Conservation (phyloP, 2,329 filamentous ascomycete species). For the Tolypocladium sp. region DNA sequence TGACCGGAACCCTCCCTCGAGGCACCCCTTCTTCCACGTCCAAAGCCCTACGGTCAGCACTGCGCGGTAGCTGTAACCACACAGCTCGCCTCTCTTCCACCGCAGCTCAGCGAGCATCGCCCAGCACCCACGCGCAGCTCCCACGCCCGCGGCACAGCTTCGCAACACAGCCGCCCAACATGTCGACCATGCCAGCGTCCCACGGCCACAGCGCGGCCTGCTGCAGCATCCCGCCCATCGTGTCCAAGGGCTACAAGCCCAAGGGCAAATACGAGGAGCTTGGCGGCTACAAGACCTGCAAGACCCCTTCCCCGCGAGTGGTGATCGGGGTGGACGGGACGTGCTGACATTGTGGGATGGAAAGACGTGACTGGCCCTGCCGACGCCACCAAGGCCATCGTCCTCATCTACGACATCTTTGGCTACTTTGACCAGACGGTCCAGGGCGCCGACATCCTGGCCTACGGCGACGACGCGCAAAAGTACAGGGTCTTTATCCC, state of each 20-base stretch:
- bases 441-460: conserved; percentile 60
- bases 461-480: conserved; percentile 43
- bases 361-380: conserved; percentile 38
- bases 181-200: conserved; percentile 42
- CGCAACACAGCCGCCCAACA: conserved; percentile 13
- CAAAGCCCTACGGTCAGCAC: neutral
- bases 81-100: neutral
- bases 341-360: neutral
- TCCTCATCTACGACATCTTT: conserved; percentile 59
- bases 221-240: conserved; percentile 50
- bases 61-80: neutral
- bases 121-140: neutral
- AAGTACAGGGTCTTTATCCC: conserved; percentile 85
- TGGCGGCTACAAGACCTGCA: conserved; percentile 44
- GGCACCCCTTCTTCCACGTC: neutral
- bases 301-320: too few species aligned
- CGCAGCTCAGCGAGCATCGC: neutral
- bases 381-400: conserved; percentile 46
- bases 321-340: too few species aligned
- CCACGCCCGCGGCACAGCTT: neutral
- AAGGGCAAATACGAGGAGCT: conserved; percentile 50
- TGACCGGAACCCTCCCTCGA: neutral
- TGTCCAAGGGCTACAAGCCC: conserved; percentile 42
- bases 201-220: conserved; percentile 47
- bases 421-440: conserved; percentile 62